phyloP scores from a whole-genome alignment of 768 basidiomycete genomes.

The Mycena amicta region DNA sequence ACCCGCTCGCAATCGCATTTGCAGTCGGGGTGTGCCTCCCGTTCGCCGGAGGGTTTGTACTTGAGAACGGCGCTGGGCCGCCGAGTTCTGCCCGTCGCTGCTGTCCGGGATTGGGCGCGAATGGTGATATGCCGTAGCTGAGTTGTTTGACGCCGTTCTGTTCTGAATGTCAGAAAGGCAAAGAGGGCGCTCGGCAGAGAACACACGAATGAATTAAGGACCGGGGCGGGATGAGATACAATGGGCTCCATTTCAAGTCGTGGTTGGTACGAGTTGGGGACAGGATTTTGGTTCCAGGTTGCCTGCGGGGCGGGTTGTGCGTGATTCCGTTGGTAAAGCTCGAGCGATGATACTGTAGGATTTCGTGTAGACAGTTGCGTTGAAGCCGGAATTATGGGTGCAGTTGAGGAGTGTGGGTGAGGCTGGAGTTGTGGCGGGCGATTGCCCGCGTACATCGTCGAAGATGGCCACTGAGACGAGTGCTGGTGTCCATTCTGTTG shows the following conservation, averaged over 20 bases:
- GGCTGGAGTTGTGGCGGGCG: not conserved
- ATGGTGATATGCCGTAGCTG: not conserved
- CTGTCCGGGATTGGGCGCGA: not conserved
- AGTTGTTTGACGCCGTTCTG: not conserved
- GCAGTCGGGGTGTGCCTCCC: not conserved
- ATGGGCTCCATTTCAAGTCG: no score
- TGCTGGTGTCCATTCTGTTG: not conserved
- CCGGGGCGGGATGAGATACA: not conserved
- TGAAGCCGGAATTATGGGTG: not conserved
- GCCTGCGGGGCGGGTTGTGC: no score
- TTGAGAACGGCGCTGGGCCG: not conserved
- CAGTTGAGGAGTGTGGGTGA: not conserved
- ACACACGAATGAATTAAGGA: no score
- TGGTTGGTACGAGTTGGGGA: no score
- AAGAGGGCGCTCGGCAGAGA: not conserved
- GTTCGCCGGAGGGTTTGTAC: not conserved
- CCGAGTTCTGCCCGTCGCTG: not conserved
- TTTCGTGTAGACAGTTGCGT: not conserved
- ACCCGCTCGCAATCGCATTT: not conserved
- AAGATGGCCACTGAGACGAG: not conserved
- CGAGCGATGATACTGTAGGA: not conserved
- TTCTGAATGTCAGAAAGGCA: not conserved
- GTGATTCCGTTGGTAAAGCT: not conserved
- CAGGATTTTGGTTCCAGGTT: no score
- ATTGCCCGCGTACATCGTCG: not conserved